Evolutionary conservation across 1,139 yeast species (phyloP).

Genomic region (Nematodospora anomalae): DNA sequence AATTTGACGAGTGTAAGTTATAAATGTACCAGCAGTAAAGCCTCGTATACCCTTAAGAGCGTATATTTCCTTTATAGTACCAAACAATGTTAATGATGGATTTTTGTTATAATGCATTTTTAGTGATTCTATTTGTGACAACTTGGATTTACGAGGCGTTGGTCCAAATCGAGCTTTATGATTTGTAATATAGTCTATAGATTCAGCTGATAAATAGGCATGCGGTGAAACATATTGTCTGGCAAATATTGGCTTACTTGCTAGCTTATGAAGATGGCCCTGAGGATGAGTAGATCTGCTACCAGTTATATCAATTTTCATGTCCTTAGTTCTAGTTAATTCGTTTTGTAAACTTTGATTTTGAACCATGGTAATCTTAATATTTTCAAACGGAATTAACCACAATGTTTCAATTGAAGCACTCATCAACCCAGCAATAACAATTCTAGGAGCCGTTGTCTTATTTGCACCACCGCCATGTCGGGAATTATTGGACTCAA

Average conservation of each 20-base stretch:
- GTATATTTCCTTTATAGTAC: conserved; percentile 66
- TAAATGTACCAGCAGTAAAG: conserved; percentile 76
- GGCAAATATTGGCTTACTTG: conserved; percentile 23
- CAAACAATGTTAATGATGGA: conserved; percentile 56
- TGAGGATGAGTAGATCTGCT: conserved; percentile 6
- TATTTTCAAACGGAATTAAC: conserved; percentile 88
- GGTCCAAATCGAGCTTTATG: conserved; percentile 13
- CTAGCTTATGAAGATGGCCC: conserved; percentile 28
- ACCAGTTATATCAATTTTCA: conserved; percentile 29
- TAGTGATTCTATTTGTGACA: conserved; percentile 30
- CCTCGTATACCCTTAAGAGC: conserved; percentile 73
- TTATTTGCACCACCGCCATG: conserved; percentile 33
- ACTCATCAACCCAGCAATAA: conserved; percentile 84
- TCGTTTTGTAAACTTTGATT: conserved; percentile 46
- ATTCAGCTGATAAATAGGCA: conserved; percentile 41
- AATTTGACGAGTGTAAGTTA: conserved; percentile 78
- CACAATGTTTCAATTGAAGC: conserved; percentile 79
- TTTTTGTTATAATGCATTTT: conserved; percentile 44
- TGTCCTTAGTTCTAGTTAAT: conserved; percentile 22
- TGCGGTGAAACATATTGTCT: conserved; percentile 47
- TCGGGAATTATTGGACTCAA: too few species aligned
- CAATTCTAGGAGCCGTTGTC: conserved; percentile 68
- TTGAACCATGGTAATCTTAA: conserved; percentile 85
- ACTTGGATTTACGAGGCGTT: conserved; percentile 16
- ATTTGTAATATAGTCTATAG: conserved; percentile 28